These are phyloP conservation scores for Sclerotinia subarctica DNA, from an alignment of 2,329 filamentous ascomycete species.

Conservation along the genomic window DNA sequence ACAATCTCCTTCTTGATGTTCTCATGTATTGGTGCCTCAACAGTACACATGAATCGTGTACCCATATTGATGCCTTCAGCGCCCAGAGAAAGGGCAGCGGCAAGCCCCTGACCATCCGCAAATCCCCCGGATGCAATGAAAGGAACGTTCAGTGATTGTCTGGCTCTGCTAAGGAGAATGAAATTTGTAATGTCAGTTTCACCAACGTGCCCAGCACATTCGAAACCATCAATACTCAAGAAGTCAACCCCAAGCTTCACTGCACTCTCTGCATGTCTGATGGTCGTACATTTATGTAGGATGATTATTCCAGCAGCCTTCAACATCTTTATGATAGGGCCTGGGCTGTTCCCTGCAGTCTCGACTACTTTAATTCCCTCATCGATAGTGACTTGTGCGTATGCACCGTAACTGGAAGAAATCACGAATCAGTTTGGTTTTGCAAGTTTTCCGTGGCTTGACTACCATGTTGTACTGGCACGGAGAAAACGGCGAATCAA, in stretches of 20 bases:
- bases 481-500: constrained; percentile 18
- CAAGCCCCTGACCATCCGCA: constrained; percentile 88
- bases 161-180: constrained; percentile 78
- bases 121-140: constrained; percentile 97
- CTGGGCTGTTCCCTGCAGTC: constrained; percentile 86
- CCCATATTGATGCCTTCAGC: constrained; percentile 98
- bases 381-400: constrained; percentile 88
- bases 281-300: constrained; percentile 96
- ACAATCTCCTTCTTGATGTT: constrained; percentile 96
- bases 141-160: constrained; percentile 78
- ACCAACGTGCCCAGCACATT: constrained; percentile 88
- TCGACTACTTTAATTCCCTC: constrained; percentile 90
- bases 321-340: constrained; percentile 83
- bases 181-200: constrained; percentile 88
- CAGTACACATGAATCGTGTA: constrained; percentile 93
- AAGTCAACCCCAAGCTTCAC: constrained; percentile 96
- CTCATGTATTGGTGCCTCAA: constrained; percentile 85
- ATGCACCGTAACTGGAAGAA: constrained; percentile 64
- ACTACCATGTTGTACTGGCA: constrained; percentile 1
- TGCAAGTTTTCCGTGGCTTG: constrained; percentile 5
- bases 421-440: constrained; percentile 4
- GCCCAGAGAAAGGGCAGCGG: constrained; percentile 83
- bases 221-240: constrained; percentile 93
- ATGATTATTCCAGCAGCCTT: constrained; percentile 77
- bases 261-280: constrained; percentile 86